Base-by-base conservation (phyloP, 73 alveolate genomes). In the Paramecium pentaurelia region DNA sequence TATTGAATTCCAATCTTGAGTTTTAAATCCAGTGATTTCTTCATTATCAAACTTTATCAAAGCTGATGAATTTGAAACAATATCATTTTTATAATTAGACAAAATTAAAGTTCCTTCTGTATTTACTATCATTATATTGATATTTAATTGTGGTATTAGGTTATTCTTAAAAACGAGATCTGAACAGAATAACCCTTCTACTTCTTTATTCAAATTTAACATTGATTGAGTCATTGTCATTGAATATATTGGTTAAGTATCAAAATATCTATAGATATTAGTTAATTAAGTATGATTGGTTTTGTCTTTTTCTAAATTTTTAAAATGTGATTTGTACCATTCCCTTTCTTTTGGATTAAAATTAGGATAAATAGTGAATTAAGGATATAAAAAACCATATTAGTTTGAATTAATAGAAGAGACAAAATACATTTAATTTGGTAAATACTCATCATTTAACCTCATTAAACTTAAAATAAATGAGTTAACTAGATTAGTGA, bases 141-240 rank as follows among this genome's bases (percentile, higher is more conserved):
- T n/a, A 36, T 36, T 25, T 20, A 9, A 20, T n/a, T 73, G 0
- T 12, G 40, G 37, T 11, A 73, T 12, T 7, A 1, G 37, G 16
- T 40, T 18, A 37, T 73, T 73, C 18, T 37, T 30, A 8, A 73
- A 38, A 30, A 37, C 14, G 0, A 73, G 18, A 36, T 73, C 87
- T 11, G 87, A 32, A 30, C 60, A 36, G 14, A 73, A 37, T 37
- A 73, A 1, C 0, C 87, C 87, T 36, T 73, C 87, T 30, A 73
- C 58, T 37, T 34, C 34, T 6, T 40, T 44, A 8, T 32, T 11
- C n/a, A 44, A n/a, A 16, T 34, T 73, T 14, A 64, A 18, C 60
- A 73, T 73, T n/a, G 87, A 37, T 37, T 34, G 14, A 36, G 87
- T 73, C 60, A 40, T 40, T 1, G 87, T 73, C 87, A 73, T 73